These are phyloP conservation scores for Gloeopeniophorella convolvens DNA, from an alignment of 768 basidiomycete genomes.

Conservation along the genomic window DNA sequence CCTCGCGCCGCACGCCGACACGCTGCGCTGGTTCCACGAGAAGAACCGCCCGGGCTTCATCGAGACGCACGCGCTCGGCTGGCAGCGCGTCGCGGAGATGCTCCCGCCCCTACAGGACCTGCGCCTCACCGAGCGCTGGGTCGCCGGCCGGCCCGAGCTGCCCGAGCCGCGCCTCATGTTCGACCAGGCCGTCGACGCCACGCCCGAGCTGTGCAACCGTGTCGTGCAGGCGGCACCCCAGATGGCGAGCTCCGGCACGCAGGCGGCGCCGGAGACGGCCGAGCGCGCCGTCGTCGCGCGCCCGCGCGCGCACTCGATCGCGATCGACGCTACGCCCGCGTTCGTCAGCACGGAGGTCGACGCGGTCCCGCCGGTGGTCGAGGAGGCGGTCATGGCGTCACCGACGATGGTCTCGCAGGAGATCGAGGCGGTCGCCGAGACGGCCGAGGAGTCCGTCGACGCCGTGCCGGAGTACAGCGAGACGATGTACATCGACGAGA, in stretches of 20 bases:
- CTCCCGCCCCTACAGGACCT: slow-evolving; percentile 68
- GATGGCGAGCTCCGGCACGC: slow-evolving; percentile 31
- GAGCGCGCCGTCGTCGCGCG: slow-evolving; percentile 36
- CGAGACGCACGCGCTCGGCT: slow-evolving; percentile 58
- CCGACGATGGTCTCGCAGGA: slow-evolving; percentile 24
- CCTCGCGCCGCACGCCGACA: slow-evolving; percentile 63
- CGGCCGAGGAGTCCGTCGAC: slow-evolving; percentile 16
- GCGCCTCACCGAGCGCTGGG: slow-evolving; percentile 54
- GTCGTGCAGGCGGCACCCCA: slow-evolving; percentile 37
- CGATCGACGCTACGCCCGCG: slow-evolving; percentile 48
- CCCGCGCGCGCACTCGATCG: slow-evolving; percentile 34
- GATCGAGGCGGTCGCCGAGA: slow-evolving; percentile 14
- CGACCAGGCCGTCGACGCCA: slow-evolving; percentile 49
- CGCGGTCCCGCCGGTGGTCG: slow-evolving; percentile 32
- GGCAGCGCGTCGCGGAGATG: slow-evolving; percentile 63
- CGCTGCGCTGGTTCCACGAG: slow-evolving; percentile 71
- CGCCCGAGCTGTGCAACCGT: slow-evolving; percentile 35
- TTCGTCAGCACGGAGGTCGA: slow-evolving; percentile 41
- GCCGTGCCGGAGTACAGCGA: slow-evolving; percentile 17
- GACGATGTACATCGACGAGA: slow-evolving; percentile 14
- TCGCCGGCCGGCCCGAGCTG: slow-evolving; percentile 22
- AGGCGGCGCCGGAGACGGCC: slow-evolving; percentile 33
- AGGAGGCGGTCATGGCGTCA: slow-evolving; percentile 28
- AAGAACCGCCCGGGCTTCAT: slow-evolving; percentile 65
- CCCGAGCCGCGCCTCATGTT: slow-evolving; percentile 26